Percentiles rank a stretch among this genome's conserved stretches.
Evolutionary conservation across 495 filamentous ascomycete genomes (phyloP).

Genomic region (Talaromyces adpressus): DNA sequence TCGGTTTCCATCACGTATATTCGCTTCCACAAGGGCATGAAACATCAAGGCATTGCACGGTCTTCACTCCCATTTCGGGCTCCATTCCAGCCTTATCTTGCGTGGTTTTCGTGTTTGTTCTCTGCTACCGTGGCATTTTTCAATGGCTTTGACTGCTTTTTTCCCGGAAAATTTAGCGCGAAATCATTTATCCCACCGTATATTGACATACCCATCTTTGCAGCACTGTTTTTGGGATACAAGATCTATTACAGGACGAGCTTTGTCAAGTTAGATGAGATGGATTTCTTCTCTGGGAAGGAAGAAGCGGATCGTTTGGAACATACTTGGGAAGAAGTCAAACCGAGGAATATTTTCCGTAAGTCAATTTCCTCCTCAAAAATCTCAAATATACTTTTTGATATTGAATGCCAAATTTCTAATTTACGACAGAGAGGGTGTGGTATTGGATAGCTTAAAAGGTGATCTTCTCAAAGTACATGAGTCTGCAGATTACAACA

Average conservation of each 20-base stretch:
- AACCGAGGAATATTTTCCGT: slow-evolving; percentile 20
- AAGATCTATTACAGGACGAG: slow-evolving; percentile 40
- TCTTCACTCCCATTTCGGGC: slow-evolving; percentile 52
- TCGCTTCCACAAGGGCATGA: slow-evolving; percentile 52
- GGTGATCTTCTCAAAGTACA: no score
- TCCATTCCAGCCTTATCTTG: slow-evolving; percentile 50
- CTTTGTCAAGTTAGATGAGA: slow-evolving; percentile 4
- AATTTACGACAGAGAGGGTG: no score
- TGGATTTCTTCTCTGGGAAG: slow-evolving; percentile 24
- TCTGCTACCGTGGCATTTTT: slow-evolving; percentile 57
- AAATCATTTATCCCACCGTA: slow-evolving; percentile 56
- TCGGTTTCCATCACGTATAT: slow-evolving; percentile 54
- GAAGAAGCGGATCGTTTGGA: slow-evolving; percentile 19
- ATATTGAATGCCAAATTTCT: no score
- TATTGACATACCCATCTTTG: slow-evolving; percentile 54
- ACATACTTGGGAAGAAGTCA: slow-evolving; percentile 16
- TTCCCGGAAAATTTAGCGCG: slow-evolving; percentile 46
- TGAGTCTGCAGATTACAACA: no score
- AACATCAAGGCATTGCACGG: slow-evolving; percentile 46
- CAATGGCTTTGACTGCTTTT: slow-evolving; percentile 64
- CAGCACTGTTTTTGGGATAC: slow-evolving; percentile 50
- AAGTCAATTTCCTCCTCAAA: not conserved
- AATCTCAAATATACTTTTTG: no score
- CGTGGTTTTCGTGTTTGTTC: slow-evolving; percentile 57
- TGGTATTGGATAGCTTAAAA: no score